Evolutionary conservation across 768 basidiomycete species (phyloP).

Genomic region (Tylopilus sp.): DNA sequence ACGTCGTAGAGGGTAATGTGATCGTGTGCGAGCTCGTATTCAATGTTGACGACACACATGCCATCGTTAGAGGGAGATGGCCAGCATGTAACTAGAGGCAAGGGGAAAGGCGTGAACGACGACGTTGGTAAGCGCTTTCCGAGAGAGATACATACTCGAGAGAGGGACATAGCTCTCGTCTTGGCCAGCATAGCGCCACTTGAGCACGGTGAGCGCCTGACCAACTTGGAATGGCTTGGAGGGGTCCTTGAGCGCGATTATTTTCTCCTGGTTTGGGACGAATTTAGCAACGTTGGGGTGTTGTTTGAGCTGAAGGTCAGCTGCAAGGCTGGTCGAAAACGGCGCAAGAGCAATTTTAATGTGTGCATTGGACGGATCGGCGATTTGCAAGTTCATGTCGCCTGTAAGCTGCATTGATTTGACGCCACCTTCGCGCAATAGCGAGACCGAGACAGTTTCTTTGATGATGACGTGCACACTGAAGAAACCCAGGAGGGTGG

Average conservation of each 20-base stretch:
- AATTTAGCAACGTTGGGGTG: constrained; percentile 95
- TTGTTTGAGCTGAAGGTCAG: constrained; percentile 90
- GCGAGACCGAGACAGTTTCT: constrained; percentile 75
- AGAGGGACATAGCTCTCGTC: constrained; percentile 92
- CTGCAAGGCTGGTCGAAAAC: constrained; percentile 54
- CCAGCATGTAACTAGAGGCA: constrained; percentile 86
- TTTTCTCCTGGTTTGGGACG: constrained; percentile 56
- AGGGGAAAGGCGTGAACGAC: neutral
- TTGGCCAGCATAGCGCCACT: constrained; percentile 88
- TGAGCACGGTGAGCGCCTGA: constrained; percentile 81
- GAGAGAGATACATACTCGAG: constrained; percentile 59
- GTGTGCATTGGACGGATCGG: constrained; percentile 69
- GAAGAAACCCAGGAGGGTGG: neutral
- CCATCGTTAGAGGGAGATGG: constrained; percentile 90
- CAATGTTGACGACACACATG: constrained; percentile 92
- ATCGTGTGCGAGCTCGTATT: constrained; percentile 93
- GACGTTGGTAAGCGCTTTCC: neutral
- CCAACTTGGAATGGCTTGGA: constrained; percentile 83
- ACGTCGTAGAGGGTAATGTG: constrained; percentile 79
- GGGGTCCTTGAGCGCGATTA: constrained; percentile 82
- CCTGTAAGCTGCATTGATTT: constrained; percentile 90
- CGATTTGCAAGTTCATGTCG: constrained; percentile 88
- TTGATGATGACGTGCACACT: constrained; percentile 87
- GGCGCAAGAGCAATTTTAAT: constrained; percentile 65
- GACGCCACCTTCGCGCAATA: constrained; percentile 89